Base-by-base conservation (phyloP, 345 rosid species). In the Lepidium africanum region DNA sequence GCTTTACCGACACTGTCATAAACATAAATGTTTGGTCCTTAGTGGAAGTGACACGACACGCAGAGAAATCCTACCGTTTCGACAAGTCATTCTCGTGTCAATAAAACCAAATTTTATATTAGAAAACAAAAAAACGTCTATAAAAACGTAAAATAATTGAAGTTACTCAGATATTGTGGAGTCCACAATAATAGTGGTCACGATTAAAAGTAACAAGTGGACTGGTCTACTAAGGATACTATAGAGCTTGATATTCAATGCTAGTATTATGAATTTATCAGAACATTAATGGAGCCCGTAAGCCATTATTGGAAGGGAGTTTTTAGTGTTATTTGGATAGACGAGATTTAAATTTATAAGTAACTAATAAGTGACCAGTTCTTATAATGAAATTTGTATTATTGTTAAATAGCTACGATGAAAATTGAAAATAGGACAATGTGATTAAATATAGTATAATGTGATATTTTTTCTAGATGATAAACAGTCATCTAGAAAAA, bases 1-100 rank as follows among this genome's bases (percentile, higher is more conserved):
- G 67, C 48, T 59, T 50, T 65, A 65, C 77, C 46, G 71, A 65
- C 59, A 42, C 15, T 57, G 47, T 58, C 35, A 12, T 65, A 32
- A 57, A 57, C 42, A 17, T 47, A 1, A 50, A 12, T 10, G n/a
- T 30, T 65, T 56, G 48, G 53, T 40, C 19, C 54, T 49, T 37
- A 30, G 23, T 30, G 76, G 33, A 65, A 58, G 27, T 73, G 77
- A 59, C 48, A 59, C 46, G 54, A 59, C 55, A 59, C 9, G 40
- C 43, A 39, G 3, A 72, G 64, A 56, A 3, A 3, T 6, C 43
- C 30, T 55, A 55, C 27, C 8, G 14, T 16, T 33, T 36, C 27
- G 60, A 55, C 30, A 55, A 55, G 43, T 55, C 41, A 55, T 3
- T 17, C 10, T 15, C 3, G 14, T 36, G 14, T 32, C 7, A 25